A percentile compares a stretch with the other conserved stretches of the same genome.
Conservation (phyloP, 176 grass and related monocot species). For the Carex myosuroides region DNA sequence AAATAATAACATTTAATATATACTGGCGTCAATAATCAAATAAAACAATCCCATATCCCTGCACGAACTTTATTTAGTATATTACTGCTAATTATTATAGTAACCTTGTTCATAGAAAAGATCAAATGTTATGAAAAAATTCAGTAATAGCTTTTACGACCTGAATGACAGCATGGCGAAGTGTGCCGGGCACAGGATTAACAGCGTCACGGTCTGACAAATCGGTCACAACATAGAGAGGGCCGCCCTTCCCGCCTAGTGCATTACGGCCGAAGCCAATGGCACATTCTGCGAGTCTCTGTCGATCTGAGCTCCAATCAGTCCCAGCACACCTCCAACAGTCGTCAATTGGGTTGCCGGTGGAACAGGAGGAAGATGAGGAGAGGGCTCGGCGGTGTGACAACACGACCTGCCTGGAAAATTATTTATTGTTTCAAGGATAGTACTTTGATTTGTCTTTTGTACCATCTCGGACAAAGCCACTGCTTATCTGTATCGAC, state of each 20-base stretch:
- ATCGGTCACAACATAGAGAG: conserved; percentile 73
- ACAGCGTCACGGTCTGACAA: conserved; percentile 71
- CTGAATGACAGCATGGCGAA: conserved; percentile 81
- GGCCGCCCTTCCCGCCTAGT: conserved; percentile 76
- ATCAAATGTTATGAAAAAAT: too few relatives aligned
- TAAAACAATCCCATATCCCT: background rate
- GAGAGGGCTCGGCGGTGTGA: conserved; percentile 16
- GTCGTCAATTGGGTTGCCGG: conserved; percentile 86
- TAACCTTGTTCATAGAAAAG: background rate
- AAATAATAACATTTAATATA: background rate
- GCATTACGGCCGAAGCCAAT: conserved; percentile 77
- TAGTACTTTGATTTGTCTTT: background rate
- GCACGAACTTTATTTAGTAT: background rate
- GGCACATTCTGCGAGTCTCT: conserved; percentile 72
- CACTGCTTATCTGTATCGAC: background rate
- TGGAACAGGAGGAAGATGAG: conserved; percentile 36
- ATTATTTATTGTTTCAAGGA: background rate
- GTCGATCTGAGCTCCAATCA: conserved; percentile 72
- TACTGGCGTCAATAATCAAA: background rate
- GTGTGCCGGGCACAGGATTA: conserved; percentile 54
- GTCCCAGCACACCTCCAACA: conserved; percentile 78
- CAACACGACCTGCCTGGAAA: conserved; percentile 6
- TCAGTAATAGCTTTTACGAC: background rate
- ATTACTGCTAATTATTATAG: background rate
- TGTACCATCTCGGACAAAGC: background rate